Percentiles rank a stretch among this genome's conserved stretches.
Evolutionary conservation across 768 basidiomycete genomes (phyloP).

Genomic region (Scleroderma citrinum): DNA sequence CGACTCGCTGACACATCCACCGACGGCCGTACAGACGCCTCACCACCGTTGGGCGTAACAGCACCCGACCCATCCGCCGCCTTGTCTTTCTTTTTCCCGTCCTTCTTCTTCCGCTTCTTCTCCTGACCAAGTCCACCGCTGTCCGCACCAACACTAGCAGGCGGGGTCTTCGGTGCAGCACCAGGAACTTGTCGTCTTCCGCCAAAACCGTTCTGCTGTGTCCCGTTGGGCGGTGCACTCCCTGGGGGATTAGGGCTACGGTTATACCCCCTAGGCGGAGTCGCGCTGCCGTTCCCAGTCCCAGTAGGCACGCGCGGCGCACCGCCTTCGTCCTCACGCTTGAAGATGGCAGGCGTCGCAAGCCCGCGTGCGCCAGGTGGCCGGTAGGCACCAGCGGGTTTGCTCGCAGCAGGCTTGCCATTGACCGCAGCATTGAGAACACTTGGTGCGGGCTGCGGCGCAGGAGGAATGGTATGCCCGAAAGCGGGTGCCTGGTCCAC

Average conservation of each 20-base stretch:
- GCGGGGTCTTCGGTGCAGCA: slow-evolving; percentile 47
- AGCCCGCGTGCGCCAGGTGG: slow-evolving; percentile 91
- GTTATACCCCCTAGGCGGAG: slow-evolving; percentile 56
- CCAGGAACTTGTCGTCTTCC: slow-evolving; percentile 69
- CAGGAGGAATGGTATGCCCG: slow-evolving; percentile 55
- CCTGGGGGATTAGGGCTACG: slow-evolving; percentile 34
- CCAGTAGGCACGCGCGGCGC: slow-evolving; percentile 42
- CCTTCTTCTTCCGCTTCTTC: slow-evolving; percentile 47
- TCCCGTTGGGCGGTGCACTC: background rate
- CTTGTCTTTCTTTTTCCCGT: slow-evolving; percentile 46
- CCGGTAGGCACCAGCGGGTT: slow-evolving; percentile 83
- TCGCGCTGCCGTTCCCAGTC: slow-evolving; percentile 39
- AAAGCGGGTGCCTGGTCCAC: slow-evolving; percentile 65
- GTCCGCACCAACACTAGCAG: slow-evolving; percentile 31
- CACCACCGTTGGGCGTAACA: slow-evolving; percentile 23
- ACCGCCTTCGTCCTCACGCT: slow-evolving; percentile 88
- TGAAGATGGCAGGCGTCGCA: slow-evolving; percentile 83
- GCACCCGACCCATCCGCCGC: slow-evolving; percentile 22
- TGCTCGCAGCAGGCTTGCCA: slow-evolving; percentile 51
- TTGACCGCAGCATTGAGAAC: slow-evolving; percentile 44
- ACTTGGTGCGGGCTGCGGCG: slow-evolving; percentile 60
- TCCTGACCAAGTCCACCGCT: slow-evolving; percentile 27
- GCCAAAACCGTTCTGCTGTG: slow-evolving; percentile 22
- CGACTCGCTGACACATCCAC: slow-evolving; percentile 24
- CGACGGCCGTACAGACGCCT: slow-evolving; percentile 24